These are phyloP conservation scores for Ramalina peruviana DNA, from an alignment of 495 filamentous ascomycete genomes.

Conservation along the genomic window DNA sequence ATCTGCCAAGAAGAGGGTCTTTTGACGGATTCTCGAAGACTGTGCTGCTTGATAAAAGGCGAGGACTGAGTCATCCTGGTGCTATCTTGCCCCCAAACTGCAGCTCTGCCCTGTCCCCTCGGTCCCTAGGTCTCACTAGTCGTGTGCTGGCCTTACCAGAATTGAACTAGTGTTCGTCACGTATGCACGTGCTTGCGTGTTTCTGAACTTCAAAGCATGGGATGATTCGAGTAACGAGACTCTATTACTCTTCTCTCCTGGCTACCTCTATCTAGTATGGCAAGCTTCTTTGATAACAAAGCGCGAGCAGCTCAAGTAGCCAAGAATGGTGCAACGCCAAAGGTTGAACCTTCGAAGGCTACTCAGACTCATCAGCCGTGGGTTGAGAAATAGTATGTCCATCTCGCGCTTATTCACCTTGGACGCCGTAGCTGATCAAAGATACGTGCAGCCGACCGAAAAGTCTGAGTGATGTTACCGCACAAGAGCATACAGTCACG, in stretches of 20 bases:
- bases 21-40: no score
- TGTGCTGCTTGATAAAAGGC: no score
- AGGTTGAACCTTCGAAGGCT: conserved; percentile 46
- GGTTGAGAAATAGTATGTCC: conserved; percentile 96
- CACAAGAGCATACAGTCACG: conserved; percentile 93
- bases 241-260: background rate
- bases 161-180: no score
- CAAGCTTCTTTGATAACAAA: conserved; percentile 90
- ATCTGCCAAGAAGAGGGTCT: no score
- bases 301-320: conserved; percentile 69
- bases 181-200: no score
- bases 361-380: conserved; percentile 66
- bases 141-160: no score
- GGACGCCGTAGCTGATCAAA: conserved; percentile 3
- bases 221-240: no score
- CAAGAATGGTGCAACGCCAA: conserved; percentile 30
- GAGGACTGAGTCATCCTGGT: no score
- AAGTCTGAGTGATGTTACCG: conserved; percentile 84
- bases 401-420: background rate
- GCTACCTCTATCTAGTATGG: conserved; percentile 28
- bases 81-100: no score
- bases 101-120: no score
- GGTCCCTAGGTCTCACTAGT: no score
- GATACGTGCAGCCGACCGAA: conserved; percentile 63
- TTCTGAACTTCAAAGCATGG: no score